Conservation (phyloP, 257 asterid genomes). For the Pogostemon cablin region DNA sequence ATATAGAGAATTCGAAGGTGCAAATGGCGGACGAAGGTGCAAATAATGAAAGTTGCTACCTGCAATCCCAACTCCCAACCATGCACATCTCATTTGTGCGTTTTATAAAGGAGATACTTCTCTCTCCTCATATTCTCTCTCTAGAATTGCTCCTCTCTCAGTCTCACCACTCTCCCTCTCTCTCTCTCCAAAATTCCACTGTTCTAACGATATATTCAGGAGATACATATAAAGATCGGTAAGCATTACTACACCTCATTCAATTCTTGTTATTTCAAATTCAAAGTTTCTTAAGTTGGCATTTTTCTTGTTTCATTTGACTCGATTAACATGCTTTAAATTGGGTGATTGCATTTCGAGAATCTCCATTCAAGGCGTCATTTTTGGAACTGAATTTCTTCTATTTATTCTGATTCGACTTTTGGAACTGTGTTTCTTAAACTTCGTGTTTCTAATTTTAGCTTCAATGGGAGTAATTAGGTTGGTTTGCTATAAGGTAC, state of each 20-base stretch:
- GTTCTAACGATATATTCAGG: constrained; percentile 36
- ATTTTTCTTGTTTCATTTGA: neutral
- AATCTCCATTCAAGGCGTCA: constrained; percentile 42
- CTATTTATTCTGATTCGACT: constrained; percentile 42
- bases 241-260: constrained; percentile 38
- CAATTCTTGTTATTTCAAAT: constrained; percentile 9
- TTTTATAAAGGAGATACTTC: constrained; percentile 28
- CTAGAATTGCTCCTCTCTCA: constrained; percentile 25
- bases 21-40: too few species aligned
- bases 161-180: neutral
- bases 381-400: constrained; percentile 49
- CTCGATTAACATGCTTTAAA: constrained; percentile 35
- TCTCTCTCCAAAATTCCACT: constrained; percentile 37
- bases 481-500: constrained; percentile 37
- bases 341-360: constrained; percentile 49
- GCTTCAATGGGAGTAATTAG: constrained; percentile 16
- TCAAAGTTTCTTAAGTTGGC: constrained; percentile 11
- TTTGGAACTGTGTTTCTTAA: constrained; percentile 25
- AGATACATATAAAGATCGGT: constrained; percentile 53
- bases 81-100: constrained; percentile 33
- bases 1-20: too few species aligned
- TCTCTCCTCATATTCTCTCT: constrained; percentile 33
- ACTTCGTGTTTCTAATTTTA: constrained; percentile 29
- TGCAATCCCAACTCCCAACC: constrained; percentile 33
- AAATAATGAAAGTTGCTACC: constrained; percentile 11